phyloP scores from a whole-genome alignment of 306 rosid species.

The Pterocarpus macrocarpus region DNA sequence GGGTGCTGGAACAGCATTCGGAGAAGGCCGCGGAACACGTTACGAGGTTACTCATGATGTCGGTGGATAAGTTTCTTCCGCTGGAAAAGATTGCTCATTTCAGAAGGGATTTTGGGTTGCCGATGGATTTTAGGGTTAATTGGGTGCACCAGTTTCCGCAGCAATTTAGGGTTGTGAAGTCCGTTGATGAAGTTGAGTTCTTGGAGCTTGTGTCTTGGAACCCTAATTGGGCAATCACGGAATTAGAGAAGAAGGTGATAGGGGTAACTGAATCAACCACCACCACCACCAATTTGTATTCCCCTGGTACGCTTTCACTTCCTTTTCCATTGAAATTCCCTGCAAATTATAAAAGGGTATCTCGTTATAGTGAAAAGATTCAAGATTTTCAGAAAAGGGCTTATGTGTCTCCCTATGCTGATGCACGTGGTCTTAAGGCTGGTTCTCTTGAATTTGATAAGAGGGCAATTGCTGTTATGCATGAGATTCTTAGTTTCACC shows the following conservation, averaged over 20 bases:
- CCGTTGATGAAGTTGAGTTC: constrained; percentile 65
- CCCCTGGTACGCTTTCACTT: constrained; percentile 51
- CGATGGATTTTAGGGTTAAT: constrained; percentile 49
- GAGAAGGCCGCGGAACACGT: constrained; percentile 78
- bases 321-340: constrained; percentile 86
- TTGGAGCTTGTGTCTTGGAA: constrained; percentile 87
- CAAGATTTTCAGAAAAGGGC: constrained; percentile 76
- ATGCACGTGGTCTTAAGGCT: constrained; percentile 68
- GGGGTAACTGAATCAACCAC: constrained; percentile 34
- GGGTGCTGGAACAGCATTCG: constrained; percentile 50
- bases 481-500: constrained; percentile 83
- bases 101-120: constrained; percentile 55
- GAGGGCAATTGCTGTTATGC: constrained; percentile 92
- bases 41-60: constrained; percentile 79
- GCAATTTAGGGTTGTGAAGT: constrained; percentile 59
- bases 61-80: constrained; percentile 61
- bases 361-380: constrained; percentile 64
- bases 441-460: constrained; percentile 88
- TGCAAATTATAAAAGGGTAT: constrained; percentile 66
- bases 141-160: constrained; percentile 82
- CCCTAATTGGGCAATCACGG: constrained; percentile 84
- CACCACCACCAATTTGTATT: neutral
- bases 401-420: constrained; percentile 89
- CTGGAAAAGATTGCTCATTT: constrained; percentile 65
- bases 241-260: constrained; percentile 72